A percentile compares a stretch with the other conserved stretches of the same genome.
Conservation (phyloP, 345 rosid species). For the Gossypium sturtianum region DNA sequence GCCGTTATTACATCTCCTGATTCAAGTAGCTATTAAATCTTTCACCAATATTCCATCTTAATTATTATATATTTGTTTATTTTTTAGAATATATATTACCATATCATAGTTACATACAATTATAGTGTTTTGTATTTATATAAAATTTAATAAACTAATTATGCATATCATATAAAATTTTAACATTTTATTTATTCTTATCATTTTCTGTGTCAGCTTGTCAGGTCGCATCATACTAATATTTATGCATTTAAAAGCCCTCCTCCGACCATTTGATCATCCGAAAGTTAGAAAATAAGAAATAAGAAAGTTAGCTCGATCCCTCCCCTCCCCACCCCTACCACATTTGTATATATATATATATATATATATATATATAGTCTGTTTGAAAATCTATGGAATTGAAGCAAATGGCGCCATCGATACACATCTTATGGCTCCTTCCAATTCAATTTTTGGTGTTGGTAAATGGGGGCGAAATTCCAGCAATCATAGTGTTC, state of each 20-base stretch:
- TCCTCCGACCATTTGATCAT: background rate
- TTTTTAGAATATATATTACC: no score
- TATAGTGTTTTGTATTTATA: no score
- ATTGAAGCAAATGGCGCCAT: background rate
- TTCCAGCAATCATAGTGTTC: constrained; percentile 52
- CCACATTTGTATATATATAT: no score
- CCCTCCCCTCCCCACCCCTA: background rate
- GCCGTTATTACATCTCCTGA: background rate
- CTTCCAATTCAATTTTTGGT: background rate
- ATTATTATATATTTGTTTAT: no score
- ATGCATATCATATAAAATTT: no score
- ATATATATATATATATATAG: no score
- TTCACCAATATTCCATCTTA: background rate
- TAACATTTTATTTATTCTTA: no score
- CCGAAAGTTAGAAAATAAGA: background rate
- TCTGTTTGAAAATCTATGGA: background rate
- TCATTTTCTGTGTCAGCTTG: no score
- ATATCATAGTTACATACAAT: no score
- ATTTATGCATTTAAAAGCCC: background rate
- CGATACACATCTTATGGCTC: background rate
- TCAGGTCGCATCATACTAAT: background rate
- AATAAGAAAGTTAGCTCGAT: background rate
- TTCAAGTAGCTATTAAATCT: background rate
- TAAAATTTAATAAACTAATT: no score
- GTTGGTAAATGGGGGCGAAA: constrained; percentile 14